Evolutionary conservation across 306 rosid genomes (phyloP), one percentile per base, ranked within the genome.

Genomic region (Quercus cerris): DNA sequence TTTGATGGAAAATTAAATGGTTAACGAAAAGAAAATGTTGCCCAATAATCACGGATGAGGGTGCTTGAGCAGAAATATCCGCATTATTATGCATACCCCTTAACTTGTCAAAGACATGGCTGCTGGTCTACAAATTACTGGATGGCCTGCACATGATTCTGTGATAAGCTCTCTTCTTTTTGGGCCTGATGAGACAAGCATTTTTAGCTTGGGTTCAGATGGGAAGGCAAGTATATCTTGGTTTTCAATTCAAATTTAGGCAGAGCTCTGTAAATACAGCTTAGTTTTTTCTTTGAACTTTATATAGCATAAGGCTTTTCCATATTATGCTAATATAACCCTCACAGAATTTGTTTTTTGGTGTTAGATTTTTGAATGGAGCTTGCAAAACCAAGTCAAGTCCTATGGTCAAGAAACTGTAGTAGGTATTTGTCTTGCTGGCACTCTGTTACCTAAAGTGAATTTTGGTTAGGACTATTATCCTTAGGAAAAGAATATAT

Each of bases 101-200:
- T 95, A 84, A 90, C 90, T 71, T 81, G 77, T 75, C 31, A 82
- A 85, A 95, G 97, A 95, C 85, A 95, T 95, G 99, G 91, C 97
- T 56, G 95, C 97, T 72, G 91, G 97, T 84, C 81, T 91, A 75
- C 99, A 93, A 93, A 93, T 93, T 83, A 95, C 97, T 44, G 99
- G 99, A 73, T 95, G 99, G 99, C 97, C 98, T 78, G 99, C 99
- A 15, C 99, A 95, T 84, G 98, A 95, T 87, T 86, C 97, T 84
- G 94, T 94, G 57, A 90, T 95, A 84, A 91, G 89, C 87, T 95
- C 97, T 55, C 86, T 95, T 81, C 89, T 95, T 82, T 95, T 77
- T 22, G 99, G 99, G 81, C 97, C 99, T 5, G 97, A 95, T 82
- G 99, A 95, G 84, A 95, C 99, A 13, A 95, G 97, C 87, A 93